Evolutionary conservation across 441 rosid genomes (phyloP), one percentile per base, ranked within the genome.

Genomic region (Adansonia gregorii): DNA sequence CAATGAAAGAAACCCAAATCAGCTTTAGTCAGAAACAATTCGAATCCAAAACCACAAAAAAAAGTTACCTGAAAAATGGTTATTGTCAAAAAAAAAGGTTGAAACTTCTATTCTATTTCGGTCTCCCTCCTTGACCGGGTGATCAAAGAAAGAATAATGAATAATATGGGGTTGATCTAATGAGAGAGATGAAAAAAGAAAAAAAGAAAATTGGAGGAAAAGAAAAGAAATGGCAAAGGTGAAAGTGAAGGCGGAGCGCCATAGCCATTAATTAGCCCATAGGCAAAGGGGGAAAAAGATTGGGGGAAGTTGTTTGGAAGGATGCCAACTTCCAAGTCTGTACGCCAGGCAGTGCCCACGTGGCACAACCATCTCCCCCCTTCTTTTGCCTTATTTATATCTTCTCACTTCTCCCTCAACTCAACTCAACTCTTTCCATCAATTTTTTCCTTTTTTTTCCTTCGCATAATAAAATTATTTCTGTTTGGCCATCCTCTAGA

Each of bases 321-420:
- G 87, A 85, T 82, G 86, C 84, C 59, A 55, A 55, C 59, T n/a
- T 2, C 59, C 81, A 85, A 80, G 86, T 78, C 81, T 68, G 83
- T 60, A 11, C 68, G 89, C 89, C 91, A 82, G 88, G 84, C 77
- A 79, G 86, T 66, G 85, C 75, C 82, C 89, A 88, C 94, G 94
- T 88, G 90, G 88, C 92, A 80, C 83, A 74, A 45, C 82, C 87
- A 35, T 65, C 73, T 61, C 49, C 31, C 75, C 19, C 76, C 55
- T 27, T 11, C 66, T 6, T 61, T 61, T 14, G 41, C 41, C 41
- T 4, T 35, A 35, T 35, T 35, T 35, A 35, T 35, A 35, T 35
- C 41, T 35, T 35, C 6, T 35, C 41, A 35, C 41, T 35, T 35
- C 41, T 35, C 41, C 41, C 41, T 35, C 41, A 35, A 35, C 41